Base-by-base conservation (phyloP, 2,329 filamentous ascomycete species). In the Chaetomium sp. region DNA sequence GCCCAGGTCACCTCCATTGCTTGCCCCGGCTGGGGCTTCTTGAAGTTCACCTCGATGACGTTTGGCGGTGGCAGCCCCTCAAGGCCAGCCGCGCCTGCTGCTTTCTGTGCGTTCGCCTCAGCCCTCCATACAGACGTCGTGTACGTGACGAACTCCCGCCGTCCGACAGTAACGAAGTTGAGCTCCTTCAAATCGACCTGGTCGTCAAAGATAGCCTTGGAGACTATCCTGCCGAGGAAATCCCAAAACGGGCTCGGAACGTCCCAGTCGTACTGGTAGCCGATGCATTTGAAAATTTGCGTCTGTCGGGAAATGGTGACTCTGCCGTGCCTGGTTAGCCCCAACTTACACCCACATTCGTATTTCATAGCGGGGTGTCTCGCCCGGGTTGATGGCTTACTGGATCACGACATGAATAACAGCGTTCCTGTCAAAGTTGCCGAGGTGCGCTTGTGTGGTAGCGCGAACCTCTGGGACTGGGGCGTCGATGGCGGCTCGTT, bases 391-490 rank as follows among this genome's bases (percentile, higher is more conserved):
- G 3, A 5, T 47, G 19, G 19, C 50, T 60, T 47, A 53, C 62
- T 61, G 51, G n/a, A 64, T 64, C n/a, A 64, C 62, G 19, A 61
- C 62, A 31, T 64, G 57, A n/a, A 51, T 56, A 29, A 64, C 33
- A 47, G 16, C 23, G 16, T n/a, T 47, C 21, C 1, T 31, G 9
- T 64, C 51, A 51, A 57, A 47, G 33, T 61, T 19, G 8, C 54
- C 35, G 38, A 64, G 8, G 51, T n/a, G 56, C 27, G 56, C 62
- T 49, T 60, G 19, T 42, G 29, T 59, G 1, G 53, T 57, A 23
- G 54, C 57, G 3, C n/a, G 51, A 25, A 45, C 62, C 38, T 64
- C 57, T 25, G 62, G 62, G 12, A 64, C 42, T 23, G 31, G 21
- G 21, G 62, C 62, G 3, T 64, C 57, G 23, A 60, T 57, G 42